phyloP scores from a whole-genome alignment of 2,329 filamentous ascomycete genomes.

The Venturiaceae sp. region DNA sequence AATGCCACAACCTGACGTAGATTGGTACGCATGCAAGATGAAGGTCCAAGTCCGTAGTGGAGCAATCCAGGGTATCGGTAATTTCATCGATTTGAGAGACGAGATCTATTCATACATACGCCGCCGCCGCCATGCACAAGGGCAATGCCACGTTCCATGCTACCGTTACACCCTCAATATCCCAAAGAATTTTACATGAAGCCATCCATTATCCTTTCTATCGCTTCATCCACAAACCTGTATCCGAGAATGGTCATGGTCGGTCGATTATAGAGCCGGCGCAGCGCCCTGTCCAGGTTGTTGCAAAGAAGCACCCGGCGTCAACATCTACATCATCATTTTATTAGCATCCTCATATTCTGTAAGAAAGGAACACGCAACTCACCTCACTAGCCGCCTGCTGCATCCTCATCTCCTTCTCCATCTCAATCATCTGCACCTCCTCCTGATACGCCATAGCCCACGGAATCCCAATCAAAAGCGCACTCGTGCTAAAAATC shows the following conservation, averaged over 20 bases:
- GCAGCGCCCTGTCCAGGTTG: neutral
- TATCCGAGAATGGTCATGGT: neutral
- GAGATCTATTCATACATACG: constrained; percentile 8
- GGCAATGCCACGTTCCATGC: neutral
- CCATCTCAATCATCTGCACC: constrained; percentile 94
- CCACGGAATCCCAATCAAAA: constrained; percentile 88
- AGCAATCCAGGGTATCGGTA: neutral
- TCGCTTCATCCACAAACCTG: neutral
- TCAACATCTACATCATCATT: constrained; percentile 1
- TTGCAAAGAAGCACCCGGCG: neutral
- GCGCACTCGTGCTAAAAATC: constrained; percentile 80
- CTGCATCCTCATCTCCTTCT: constrained; percentile 93
- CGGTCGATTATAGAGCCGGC: neutral
- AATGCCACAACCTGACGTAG: too few species aligned
- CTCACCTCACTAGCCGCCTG: constrained; percentile 74
- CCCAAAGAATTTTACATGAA: neutral
- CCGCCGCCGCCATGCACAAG: neutral
- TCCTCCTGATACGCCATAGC: constrained; percentile 90
- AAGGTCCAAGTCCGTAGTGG: too few species aligned
- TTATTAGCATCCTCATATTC: neutral
- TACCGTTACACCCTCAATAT: neutral
- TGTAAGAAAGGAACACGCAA: constrained; percentile 9
- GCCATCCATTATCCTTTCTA: neutral
- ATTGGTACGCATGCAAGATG: too few species aligned
- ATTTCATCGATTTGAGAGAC: constrained; percentile 4